phyloP scores from a whole-genome alignment of 2,329 filamentous ascomycete genomes.

The Dryadomyces sulphureus region DNA sequence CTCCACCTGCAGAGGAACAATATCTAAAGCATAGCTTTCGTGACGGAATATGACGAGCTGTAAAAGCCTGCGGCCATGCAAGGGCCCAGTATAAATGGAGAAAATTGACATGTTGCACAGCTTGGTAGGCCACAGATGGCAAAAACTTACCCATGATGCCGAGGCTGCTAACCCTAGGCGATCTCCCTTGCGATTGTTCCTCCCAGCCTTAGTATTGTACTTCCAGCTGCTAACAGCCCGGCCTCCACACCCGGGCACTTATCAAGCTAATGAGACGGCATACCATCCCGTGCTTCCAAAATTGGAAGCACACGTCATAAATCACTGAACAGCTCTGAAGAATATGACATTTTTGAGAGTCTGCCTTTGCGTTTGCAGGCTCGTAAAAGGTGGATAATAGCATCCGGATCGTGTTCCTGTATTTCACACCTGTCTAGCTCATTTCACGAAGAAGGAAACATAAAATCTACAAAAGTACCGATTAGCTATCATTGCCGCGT shows the following conservation, averaged over 20 bases:
- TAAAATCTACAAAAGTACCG: no score
- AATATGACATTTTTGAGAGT: no score
- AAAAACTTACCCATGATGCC: not conserved
- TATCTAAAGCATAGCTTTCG: not conserved
- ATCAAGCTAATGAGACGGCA: not conserved
- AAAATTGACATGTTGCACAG: not conserved
- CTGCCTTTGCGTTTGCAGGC: no score
- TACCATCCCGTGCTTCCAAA: not conserved
- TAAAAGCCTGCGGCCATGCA: not conserved
- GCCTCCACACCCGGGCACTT: not conserved
- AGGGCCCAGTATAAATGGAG: not conserved
- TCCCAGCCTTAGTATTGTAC: constrained; percentile 5
- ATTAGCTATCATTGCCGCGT: no score
- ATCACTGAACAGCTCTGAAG: no score
- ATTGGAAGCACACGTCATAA: not conserved
- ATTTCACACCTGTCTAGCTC: no score
- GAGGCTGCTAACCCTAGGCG: not conserved
- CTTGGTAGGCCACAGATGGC: not conserved
- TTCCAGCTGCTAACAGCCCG: not conserved
- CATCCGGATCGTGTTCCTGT: no score
- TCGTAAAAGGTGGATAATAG: no score
- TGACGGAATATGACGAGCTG: not conserved
- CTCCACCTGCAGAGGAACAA: not conserved
- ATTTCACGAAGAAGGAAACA: no score
- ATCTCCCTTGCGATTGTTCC: constrained; percentile 3